Evolutionary conservation across 208 protist genomes (phyloP), one percentile per base, ranked within the genome.

Genomic region (Leishmania braziliensis): DNA sequence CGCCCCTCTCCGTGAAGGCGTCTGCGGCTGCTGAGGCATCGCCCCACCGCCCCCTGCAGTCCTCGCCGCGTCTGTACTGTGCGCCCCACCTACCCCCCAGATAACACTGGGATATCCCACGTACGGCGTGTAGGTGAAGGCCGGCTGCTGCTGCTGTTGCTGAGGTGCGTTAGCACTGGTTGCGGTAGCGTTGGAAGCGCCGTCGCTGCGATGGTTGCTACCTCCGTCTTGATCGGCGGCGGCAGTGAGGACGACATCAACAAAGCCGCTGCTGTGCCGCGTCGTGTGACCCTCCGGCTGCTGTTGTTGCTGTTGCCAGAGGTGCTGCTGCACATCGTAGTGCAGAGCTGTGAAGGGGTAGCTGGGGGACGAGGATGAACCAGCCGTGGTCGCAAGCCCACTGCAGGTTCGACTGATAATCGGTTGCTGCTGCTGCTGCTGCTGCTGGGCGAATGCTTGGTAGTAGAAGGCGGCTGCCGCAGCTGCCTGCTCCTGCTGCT

Each of bases 251-350:
- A 33, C 48, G 20, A n/a, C 43, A 51, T 65, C 54, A 33, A 20
- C 29, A 3, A 29, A 51, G 56, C 39, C 39, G 18, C 36, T 65
- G 9, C 23, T 33, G 39, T 65, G 56, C 39, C 39, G 53, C 39
- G 29, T n/a, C 12, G 23, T 54, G 75, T 48, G 46, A 14, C 48
- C 43, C 51, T 83, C 78, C 56, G 68, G 78, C 58, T 78, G 82
- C 72, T 86, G 79, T 66, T 83, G 83, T 39, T 84, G 84, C 58
- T 81, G 84, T 51, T 81, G 75, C 26, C 83, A 80, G 9, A 79
- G 79, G n/a, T 85, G 81, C 65, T 84, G 76, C 77, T 69, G 76
- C 76, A 85, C 62, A 5, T 85, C 81, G 39, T 88, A 81, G 62
- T 78, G 74, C 36, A 85, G 9, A 16, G 71, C 60, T 26, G 75